These are phyloP conservation scores for Mucor plumbeus DNA, from an alignment of 371 early-diverging fungal species.

Conservation along the genomic window DNA sequence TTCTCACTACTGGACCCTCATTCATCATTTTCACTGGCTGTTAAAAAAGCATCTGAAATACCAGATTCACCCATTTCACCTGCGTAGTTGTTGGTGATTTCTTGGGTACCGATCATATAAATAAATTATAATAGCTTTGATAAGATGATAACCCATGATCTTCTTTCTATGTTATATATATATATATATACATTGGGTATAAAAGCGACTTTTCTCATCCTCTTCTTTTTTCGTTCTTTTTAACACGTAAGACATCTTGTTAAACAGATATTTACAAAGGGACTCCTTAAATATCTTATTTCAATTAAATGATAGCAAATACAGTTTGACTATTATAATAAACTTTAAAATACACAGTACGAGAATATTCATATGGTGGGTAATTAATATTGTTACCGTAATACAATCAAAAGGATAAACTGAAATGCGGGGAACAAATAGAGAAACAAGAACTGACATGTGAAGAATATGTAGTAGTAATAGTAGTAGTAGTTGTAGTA, in stretches of 20 bases:
- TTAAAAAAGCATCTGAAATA: slow-evolving; percentile 18
- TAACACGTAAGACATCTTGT: too few relatives aligned
- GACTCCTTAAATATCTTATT: too few relatives aligned
- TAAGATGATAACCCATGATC: slow-evolving; percentile 7
- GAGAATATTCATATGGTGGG: neutral
- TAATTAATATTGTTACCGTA: neutral
- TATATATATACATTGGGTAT: too few relatives aligned
- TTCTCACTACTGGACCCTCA: slow-evolving; percentile 6
- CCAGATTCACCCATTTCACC: slow-evolving; percentile 13
- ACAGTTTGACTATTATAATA: too few relatives aligned
- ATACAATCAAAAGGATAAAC: slow-evolving; percentile 3
- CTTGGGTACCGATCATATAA: neutral
- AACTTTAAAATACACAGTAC: too few relatives aligned
- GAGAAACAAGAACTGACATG: slow-evolving; percentile 16
- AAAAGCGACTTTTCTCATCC: too few relatives aligned
- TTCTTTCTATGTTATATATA: neutral
- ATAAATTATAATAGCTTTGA: slow-evolving; percentile 3
- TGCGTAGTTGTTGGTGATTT: neutral
- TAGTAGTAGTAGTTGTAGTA: too few relatives aligned
- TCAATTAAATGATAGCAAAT: too few relatives aligned
- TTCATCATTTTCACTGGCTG: slow-evolving; percentile 17
- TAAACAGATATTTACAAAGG: too few relatives aligned
- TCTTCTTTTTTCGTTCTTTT: neutral
- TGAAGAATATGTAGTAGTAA: neutral
- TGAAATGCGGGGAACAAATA: slow-evolving; percentile 21